Evolutionary conservation across 176 grass and related monocot species (phyloP).

Genomic region (Cenchrus purpureus): DNA sequence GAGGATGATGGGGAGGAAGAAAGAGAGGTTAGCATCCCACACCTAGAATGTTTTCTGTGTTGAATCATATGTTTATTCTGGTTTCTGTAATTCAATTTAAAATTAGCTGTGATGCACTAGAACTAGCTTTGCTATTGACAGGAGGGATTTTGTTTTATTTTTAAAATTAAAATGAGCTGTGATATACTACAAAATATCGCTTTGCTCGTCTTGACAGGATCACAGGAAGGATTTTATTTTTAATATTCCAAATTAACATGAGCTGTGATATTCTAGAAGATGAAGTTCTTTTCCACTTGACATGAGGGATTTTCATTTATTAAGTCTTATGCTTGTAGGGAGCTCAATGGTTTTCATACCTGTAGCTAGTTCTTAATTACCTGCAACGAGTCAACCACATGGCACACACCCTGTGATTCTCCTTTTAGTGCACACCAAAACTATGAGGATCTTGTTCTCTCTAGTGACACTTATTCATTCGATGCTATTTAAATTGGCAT

Average conservation of each 20-base stretch:
- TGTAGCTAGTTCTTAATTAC: slow-evolving; percentile 2
- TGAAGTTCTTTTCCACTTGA: slow-evolving; percentile 1
- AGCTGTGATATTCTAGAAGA: slow-evolving; percentile 6
- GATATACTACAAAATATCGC: not conserved
- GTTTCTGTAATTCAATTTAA: not conserved
- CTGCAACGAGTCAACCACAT: not conserved
- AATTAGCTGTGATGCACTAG: slow-evolving; percentile 16
- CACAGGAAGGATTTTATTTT: slow-evolving; percentile 2
- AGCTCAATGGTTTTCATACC: not conserved
- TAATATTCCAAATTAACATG: not conserved
- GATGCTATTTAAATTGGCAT: not conserved
- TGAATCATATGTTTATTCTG: not conserved
- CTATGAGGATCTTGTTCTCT: not conserved
- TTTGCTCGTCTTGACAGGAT: not conserved
- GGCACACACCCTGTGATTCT: slow-evolving; percentile 14
- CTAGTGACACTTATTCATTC: not conserved
- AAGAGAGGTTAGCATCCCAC: slow-evolving; percentile 69
- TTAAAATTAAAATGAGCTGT: not conserved
- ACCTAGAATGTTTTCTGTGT: not conserved
- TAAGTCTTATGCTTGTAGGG: not conserved
- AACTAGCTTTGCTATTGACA: slow-evolving; percentile 16
- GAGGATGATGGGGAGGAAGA: slow-evolving; percentile 96
- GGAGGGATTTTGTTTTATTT: not conserved
- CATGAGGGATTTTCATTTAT: not conserved
- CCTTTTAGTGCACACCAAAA: not conserved